Base-by-base conservation (phyloP, 805 yeast species). In the Ogataea thermomethanolica region DNA sequence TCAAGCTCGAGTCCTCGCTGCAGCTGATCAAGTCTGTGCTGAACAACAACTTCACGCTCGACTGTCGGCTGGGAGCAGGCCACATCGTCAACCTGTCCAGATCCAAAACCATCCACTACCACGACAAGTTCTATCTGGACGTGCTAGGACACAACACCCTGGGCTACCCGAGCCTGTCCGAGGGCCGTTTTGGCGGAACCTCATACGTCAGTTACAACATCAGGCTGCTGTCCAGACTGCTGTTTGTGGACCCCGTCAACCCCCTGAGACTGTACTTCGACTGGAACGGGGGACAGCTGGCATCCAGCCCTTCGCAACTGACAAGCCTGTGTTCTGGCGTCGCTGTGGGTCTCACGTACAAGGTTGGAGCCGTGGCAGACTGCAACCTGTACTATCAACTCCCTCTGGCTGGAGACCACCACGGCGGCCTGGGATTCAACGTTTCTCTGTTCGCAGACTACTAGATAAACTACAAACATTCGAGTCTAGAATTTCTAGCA, bases 121-220 rank as follows among this genome's bases (percentile, higher is more conserved):
- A 81, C 56, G 99, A 91, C 60, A 74, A 85, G 48, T 91, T 90
- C 58, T 86, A 81, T 54, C 68, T 85, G 32, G 95, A 43, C 12
- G 47, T 58, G 15, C 43, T 58, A 11, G 62, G 62, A 3, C 43
- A 24, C 35, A 33, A 24, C n/a, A 54, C 58, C 8, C 23, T 54
- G 27, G 55, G 54, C 15, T 35, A 37, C n/a, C 25, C 43, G 23
- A 13, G 39, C 12, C 30, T 29, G 30, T 13, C 21, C 20, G 17
- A 35, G 13, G 26, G 33, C 15, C 47, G 43, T 14, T 28, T 48
- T 11, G 58, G 54, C 11, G 56, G 58, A 10, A 31, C 45, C 27
- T 72, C 69, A 40, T 53, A 49, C 42, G 35, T 48, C n/a, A 43
- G 46, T 3, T 54, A 44, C 32, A 50, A 49, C 25, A 9, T 54